Evolutionary conservation across 1,284 basidiomycete species (phyloP), one percentile per base, ranked within the genome.

Genomic region (Moesziomyces aphidis): DNA sequence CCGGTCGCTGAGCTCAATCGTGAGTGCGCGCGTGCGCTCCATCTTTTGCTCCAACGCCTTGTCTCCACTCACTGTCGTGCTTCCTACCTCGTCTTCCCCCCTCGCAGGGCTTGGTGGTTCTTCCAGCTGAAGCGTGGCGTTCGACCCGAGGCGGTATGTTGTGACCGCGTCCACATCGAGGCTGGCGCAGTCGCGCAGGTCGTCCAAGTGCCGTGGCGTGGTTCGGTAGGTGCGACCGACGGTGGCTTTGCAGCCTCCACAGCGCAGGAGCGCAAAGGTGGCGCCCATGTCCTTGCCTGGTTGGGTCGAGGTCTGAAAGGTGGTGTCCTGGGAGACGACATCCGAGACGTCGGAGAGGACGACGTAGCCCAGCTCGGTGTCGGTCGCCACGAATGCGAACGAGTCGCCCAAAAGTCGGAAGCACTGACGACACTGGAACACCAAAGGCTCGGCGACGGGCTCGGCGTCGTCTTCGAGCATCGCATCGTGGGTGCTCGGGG

Each of bases 371-470:
- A 80, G 69, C 19, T 67, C 61, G 11, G 63, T 45, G 43, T 80
- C 72, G 3, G 76, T 76, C 3, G 65, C 62, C 13, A 78, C 55
- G 45, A 73, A 80, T 6, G 63, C 47, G 13, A 64, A 47, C 21
- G 78, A 75, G 48, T 80, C 78, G 31, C 66, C 76, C 2, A 80
- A 47, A 8, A 78, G 52, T 0, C 71, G 59, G 23, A 63, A 71
- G 50, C 78, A 80, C 2, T 24, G 9, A 0, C 59, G 50, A 31
- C 78, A 80, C 46, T 80, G 78, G 21, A 80, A 78, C 21, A 67
- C 73, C 23, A 78, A 61, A 2, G 72, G 70, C 50, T 55, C 68
- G 50, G 56, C 56, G 3, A 58, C 52, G 0, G 50, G 5, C n/a
- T 55, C 55, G 4, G 45, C 39, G 15, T 54, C 65, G n/a, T 52